phyloP scores from a whole-genome alignment of 2,329 filamentous ascomycete genomes.

The Xylariaceae sp. region DNA sequence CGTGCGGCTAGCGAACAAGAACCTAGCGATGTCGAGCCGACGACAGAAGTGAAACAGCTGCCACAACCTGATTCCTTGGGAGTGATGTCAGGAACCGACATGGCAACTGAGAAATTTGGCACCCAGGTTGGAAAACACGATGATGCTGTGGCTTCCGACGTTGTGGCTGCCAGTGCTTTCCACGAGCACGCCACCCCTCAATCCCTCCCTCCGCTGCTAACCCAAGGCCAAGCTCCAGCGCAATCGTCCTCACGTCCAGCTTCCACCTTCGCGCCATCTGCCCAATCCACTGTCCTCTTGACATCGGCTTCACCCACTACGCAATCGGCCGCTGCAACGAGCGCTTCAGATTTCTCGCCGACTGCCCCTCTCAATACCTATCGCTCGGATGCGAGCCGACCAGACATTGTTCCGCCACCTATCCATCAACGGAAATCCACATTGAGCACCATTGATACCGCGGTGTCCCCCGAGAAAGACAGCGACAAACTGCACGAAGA shows the following conservation, averaged over 20 bases:
- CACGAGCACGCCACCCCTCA: slow-evolving; percentile 16
- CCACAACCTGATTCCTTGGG: slow-evolving; percentile 13
- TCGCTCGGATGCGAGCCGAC: slow-evolving; percentile 32
- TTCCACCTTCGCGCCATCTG: slow-evolving; percentile 9
- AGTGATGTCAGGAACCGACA: slow-evolving; percentile 6
- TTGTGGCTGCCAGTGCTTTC: slow-evolving; percentile 16
- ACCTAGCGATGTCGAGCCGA: slow-evolving; percentile 19
- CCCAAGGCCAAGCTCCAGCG: background rate
- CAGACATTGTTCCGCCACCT: slow-evolving; percentile 33
- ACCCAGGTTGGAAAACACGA: slow-evolving; percentile 21
- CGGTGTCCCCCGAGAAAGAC: slow-evolving; percentile 56
- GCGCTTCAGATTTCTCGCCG: slow-evolving; percentile 33
- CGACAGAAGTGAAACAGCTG: slow-evolving; percentile 19
- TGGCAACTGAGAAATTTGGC: slow-evolving; percentile 10
- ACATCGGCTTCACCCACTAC: background rate
- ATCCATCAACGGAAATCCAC: slow-evolving; percentile 41
- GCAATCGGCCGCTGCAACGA: slow-evolving; percentile 16
- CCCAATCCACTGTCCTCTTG: slow-evolving; percentile 8
- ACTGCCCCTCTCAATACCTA: slow-evolving; percentile 45
- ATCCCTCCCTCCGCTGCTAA: slow-evolving; percentile 24
- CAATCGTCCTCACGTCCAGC: slow-evolving; percentile 4
- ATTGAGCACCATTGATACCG: slow-evolving; percentile 45
- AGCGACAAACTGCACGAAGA: slow-evolving; percentile 70
- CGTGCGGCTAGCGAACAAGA: slow-evolving; percentile 15
- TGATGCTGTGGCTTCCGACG: slow-evolving; percentile 19